Evolutionary conservation across 176 grass and related monocot species (phyloP).

Genomic region (Oryza rufipogon): DNA sequence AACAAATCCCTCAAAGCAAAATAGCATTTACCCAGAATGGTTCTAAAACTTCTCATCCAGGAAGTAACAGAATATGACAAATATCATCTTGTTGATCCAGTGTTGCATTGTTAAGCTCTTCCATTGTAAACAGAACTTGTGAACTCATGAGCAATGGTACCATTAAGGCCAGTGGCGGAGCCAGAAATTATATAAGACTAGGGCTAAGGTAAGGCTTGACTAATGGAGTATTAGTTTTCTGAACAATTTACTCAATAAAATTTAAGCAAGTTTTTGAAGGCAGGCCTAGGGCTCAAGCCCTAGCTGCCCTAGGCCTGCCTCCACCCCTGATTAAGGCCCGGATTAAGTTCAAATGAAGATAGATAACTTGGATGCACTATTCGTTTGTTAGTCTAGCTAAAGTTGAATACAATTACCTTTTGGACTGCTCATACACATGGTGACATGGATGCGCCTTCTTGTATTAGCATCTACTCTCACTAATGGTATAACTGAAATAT

Average conservation of each 20-base stretch:
- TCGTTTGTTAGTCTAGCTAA: slow-evolving; percentile 33
- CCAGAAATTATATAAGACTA: no score
- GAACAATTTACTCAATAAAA: no score
- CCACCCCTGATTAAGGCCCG: slow-evolving; percentile 10
- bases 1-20: no score
- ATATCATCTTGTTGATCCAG: not conserved
- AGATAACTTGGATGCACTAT: slow-evolving; percentile 55
- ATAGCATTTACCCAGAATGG: no score
- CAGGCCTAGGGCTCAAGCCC: no score
- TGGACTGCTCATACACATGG: slow-evolving; percentile 22
- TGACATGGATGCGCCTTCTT: not conserved
- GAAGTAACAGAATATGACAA: no score
- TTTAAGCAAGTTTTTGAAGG: no score
- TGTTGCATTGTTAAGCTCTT: not conserved
- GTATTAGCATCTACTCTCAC: not conserved
- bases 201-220: no score
- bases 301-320: no score
- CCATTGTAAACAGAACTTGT: slow-evolving; percentile 51
- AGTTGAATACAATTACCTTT: slow-evolving; percentile 55
- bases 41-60: no score
- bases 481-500: no score
- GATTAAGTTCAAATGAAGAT: slow-evolving; percentile 47
- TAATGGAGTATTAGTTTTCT: no score
- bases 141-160: slow-evolving; percentile 50
- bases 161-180: not conserved